phyloP scores from a whole-genome alignment of 2,329 filamentous ascomycete genomes.

The Sphaerulina musiva region DNA sequence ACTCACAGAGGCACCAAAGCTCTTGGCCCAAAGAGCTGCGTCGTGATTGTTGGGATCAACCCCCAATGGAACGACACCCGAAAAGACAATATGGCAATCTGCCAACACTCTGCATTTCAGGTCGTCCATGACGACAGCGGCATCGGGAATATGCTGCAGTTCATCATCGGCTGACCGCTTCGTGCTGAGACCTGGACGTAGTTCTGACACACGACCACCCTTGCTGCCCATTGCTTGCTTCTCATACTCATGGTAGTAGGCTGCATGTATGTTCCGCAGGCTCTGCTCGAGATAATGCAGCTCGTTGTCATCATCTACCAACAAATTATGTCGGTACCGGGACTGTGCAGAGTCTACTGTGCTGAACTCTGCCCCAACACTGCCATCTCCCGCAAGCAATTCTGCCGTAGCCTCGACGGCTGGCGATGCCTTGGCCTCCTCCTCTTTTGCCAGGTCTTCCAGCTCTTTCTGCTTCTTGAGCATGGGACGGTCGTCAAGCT shows the following conservation, averaged over 20 bases:
- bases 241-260: constrained; percentile 82
- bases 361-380: constrained; percentile 31
- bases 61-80: constrained; percentile 79
- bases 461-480: constrained; percentile 88
- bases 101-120: constrained; percentile 73
- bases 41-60: constrained; percentile 68
- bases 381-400: constrained; percentile 31
- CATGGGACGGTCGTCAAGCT: constrained; percentile 80
- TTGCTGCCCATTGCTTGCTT: constrained; percentile 39
- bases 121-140: constrained; percentile 73
- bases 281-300: constrained; percentile 69
- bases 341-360: constrained; percentile 24
- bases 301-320: constrained; percentile 83
- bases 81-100: constrained; percentile 75
- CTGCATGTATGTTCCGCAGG: constrained; percentile 65
- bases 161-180: constrained; percentile 44
- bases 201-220: constrained; percentile 45
- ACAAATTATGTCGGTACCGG: constrained; percentile 62
- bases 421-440: constrained; percentile 52
- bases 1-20: constrained; percentile 69
- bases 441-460: constrained; percentile 61
- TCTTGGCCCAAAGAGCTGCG: constrained; percentile 77
- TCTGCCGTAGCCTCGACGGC: constrained; percentile 44
- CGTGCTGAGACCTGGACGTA: constrained; percentile 47
- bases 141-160: constrained; percentile 66